Conservation (phyloP, 345 rosid genomes). For the Salix suchowensis region DNA sequence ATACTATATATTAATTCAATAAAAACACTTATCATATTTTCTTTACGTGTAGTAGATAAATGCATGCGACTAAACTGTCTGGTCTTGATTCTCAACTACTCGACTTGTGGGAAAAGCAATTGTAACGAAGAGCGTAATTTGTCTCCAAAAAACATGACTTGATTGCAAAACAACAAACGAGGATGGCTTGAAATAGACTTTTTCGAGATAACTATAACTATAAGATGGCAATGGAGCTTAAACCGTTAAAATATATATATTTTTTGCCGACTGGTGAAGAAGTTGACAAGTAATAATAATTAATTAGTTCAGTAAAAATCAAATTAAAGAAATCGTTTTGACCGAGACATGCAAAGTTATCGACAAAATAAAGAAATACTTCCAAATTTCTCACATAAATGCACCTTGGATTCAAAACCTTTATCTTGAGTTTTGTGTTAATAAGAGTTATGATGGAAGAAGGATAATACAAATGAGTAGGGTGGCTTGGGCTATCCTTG, state of each 20-base stretch:
- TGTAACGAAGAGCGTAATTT: not conserved
- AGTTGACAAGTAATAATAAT: not conserved
- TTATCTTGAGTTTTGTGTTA: not conserved
- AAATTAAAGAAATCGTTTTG: not conserved
- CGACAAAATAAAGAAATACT: not conserved
- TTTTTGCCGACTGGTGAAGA: conserved; percentile 7
- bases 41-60: conserved; percentile 4
- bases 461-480: too few species aligned
- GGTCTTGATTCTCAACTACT: conserved; percentile 26
- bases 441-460: too few species aligned
- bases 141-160: conserved; percentile 6
- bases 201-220: not conserved
- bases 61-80: conserved; percentile 25
- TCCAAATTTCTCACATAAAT: too few species aligned
- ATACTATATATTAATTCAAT: not conserved
- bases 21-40: conserved; percentile 3
- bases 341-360: not conserved
- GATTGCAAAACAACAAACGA: conserved; percentile 31
- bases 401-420: not conserved
- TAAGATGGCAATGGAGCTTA: conserved; percentile 1
- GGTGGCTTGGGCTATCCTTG: not conserved
- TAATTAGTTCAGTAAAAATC: not conserved
- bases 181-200: conserved; percentile 3
- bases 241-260: not conserved
- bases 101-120: conserved; percentile 19